A percentile compares a stretch with the other conserved stretches of the same genome.
Conservation (phyloP, 768 basidiomycete species). For the Peribolospora kevripleyi region DNA sequence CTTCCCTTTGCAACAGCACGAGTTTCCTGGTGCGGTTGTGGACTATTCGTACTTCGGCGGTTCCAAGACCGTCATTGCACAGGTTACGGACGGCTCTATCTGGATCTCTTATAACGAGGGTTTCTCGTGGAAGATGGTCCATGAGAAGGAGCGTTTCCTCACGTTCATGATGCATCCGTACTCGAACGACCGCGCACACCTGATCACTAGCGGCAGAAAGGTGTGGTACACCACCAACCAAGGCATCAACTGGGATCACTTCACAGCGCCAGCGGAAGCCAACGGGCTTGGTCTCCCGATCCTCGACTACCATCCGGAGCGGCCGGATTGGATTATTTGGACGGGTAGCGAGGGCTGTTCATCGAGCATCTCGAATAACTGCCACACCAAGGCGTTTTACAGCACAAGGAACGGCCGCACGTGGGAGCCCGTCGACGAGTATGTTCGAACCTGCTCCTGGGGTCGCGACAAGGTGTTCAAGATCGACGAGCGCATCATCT, state of each 20-base stretch:
- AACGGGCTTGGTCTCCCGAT: conserved; percentile 54
- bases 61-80: conserved; percentile 51
- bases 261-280: conserved; percentile 40
- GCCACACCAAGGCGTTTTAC: conserved; percentile 52
- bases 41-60: conserved; percentile 62
- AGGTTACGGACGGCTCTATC: conserved; percentile 45
- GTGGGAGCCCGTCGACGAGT: conserved; percentile 57
- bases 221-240: conserved; percentile 65
- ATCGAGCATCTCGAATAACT: conserved; percentile 26
- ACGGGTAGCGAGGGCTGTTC: conserved; percentile 49
- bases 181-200: conserved; percentile 57
- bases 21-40: conserved; percentile 38
- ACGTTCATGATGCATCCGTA: conserved; percentile 70
- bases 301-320: conserved; percentile 60
- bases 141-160: conserved; percentile 37
- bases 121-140: conserved; percentile 55
- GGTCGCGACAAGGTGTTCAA: conserved; percentile 52
- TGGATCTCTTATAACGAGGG: conserved; percentile 96
- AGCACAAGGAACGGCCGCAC: conserved; percentile 47
- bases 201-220: conserved; percentile 42
- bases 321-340: conserved; percentile 69
- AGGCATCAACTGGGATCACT: conserved; percentile 42
- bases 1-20: conserved; percentile 25
- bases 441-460: conserved; percentile 81
- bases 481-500: conserved; percentile 62